A percentile compares a stretch with the other conserved stretches of the same genome.
phyloP scores from a whole-genome alignment of 2,329 filamentous ascomycete genomes.

The Pestalotiopsis sp. region DNA sequence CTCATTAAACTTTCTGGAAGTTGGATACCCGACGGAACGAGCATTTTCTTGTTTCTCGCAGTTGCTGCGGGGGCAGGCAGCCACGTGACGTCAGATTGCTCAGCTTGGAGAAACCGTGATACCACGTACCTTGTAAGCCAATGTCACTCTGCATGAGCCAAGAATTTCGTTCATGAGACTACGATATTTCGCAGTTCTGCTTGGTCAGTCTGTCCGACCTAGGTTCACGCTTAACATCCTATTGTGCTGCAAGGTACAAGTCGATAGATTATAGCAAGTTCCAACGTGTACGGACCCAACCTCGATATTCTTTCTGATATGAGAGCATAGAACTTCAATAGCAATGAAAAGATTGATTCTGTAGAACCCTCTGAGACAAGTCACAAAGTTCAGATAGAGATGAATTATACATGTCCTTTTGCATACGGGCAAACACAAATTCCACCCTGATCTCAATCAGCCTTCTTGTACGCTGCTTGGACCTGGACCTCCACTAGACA shows the following conservation, averaged over 20 bases:
- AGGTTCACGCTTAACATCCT: neutral
- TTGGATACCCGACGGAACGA: neutral
- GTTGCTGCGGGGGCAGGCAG: neutral
- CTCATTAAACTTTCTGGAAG: neutral
- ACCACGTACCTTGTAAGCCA: neutral
- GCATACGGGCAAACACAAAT: neutral
- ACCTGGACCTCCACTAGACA: neutral
- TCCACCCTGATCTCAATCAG: neutral
- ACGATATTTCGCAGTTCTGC: neutral
- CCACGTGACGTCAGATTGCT: neutral
- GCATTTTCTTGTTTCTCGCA: neutral
- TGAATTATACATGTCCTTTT: neutral
- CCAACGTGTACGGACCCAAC: neutral
- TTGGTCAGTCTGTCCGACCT: neutral
- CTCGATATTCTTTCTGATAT: too few relatives aligned
- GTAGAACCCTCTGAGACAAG: too few relatives aligned
- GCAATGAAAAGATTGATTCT: too few relatives aligned
- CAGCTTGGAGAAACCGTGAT: neutral
- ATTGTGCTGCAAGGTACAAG: neutral
- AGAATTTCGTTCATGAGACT: neutral
- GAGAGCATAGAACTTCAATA: too few relatives aligned
- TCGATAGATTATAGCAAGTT: neutral
- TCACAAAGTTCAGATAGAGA: too few relatives aligned
- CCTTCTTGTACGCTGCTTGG: neutral
- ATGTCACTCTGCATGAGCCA: neutral